Base-by-base conservation (phyloP, 106 monocot genomes). In the Allium fistulosum region DNA sequence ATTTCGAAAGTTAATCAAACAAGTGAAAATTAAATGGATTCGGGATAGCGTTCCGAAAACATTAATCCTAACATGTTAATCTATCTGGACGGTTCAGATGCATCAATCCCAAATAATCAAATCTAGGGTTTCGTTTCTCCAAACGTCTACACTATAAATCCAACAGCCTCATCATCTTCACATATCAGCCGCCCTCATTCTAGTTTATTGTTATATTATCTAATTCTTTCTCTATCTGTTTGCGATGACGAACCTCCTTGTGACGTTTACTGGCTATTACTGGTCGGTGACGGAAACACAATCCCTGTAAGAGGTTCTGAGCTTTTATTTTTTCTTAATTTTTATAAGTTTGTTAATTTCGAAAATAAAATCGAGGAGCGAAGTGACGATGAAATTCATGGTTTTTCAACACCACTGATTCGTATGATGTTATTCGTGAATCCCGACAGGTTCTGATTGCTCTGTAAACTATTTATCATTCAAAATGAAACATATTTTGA, bases 391-490 rank as follows among this genome's bases (percentile, higher is more conserved):
- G 62, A 62, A 62, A 46, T 62, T 62, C 62, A 62, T 62, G 62
- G 62, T 62, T 46, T 62, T 22, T 62, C 62, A 62, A 62, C 46
- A 1, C 27, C 62, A 10, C 62, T 62, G 62, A 62, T 62, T 16
- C 13, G 27, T 12, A 12, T 62, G 62, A 62, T 62, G 62, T 62
- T 46, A 37, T 10, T 45, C 62, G 11, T 62, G 62, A 62, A 62
- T 62, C 62, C 62, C 62, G 62, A 62, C 62, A 62, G 62, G 62
- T 62, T 62, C 62, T 62, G 62, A 62, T 62, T 26, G 62, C 62
- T 62, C 11, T 6, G 28, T 28, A 28, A 28, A 28, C 28, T 3
- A 28, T 28, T 28, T 28, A 3, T 28, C 28, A 28, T 28, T 28
- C 28, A 28, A 28, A 28, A 28, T 28, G 28, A 28, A 28, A 28